A percentile compares a stretch with the other conserved stretches of the same genome.
Evolutionary conservation across 2,329 filamentous ascomycete genomes (phyloP).

Genomic region (Trichoderma gracile): DNA sequence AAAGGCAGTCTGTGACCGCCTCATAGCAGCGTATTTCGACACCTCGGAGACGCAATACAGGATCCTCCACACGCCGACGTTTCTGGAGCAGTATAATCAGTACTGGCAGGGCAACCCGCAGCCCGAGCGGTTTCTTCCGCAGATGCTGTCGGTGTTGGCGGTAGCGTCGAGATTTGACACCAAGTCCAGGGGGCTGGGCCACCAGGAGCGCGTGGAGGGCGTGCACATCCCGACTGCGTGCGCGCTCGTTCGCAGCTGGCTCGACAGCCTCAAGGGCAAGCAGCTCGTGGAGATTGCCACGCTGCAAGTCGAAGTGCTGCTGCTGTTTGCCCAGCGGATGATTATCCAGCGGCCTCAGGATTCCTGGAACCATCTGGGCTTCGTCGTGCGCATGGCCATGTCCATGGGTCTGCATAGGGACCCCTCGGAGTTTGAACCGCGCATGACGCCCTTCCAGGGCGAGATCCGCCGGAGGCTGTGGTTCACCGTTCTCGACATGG

Average conservation of each 20-base stretch:
- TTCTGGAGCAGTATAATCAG: slow-evolving; percentile 51
- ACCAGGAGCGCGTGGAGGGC: slow-evolving; percentile 51
- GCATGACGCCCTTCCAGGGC: slow-evolving; percentile 52
- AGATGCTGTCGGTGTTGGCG: slow-evolving; percentile 54
- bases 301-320: slow-evolving; percentile 56
- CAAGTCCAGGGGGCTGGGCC: slow-evolving; percentile 51
- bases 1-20: slow-evolving; percentile 52
- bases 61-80: slow-evolving; percentile 54
- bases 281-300: slow-evolving; percentile 54
- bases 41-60: slow-evolving; percentile 56
- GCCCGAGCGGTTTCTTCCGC: slow-evolving; percentile 54
- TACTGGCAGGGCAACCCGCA: slow-evolving; percentile 54
- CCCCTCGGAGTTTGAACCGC: slow-evolving; percentile 53
- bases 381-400: slow-evolving; percentile 59
- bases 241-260: slow-evolving; percentile 55
- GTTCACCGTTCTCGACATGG: slow-evolving; percentile 59
- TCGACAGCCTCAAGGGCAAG: slow-evolving; percentile 54
- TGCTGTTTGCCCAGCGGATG: slow-evolving; percentile 55
- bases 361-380: slow-evolving; percentile 57
- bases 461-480: slow-evolving; percentile 57
- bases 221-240: slow-evolving; percentile 60
- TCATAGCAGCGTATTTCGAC: slow-evolving; percentile 52
- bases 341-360: slow-evolving; percentile 54
- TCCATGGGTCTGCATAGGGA: slow-evolving; percentile 61
- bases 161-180: slow-evolving; percentile 56